These are phyloP conservation scores for Chrysoporthe austroafricana DNA, from an alignment of 2,329 filamentous ascomycete species.

Conservation along the genomic window DNA sequence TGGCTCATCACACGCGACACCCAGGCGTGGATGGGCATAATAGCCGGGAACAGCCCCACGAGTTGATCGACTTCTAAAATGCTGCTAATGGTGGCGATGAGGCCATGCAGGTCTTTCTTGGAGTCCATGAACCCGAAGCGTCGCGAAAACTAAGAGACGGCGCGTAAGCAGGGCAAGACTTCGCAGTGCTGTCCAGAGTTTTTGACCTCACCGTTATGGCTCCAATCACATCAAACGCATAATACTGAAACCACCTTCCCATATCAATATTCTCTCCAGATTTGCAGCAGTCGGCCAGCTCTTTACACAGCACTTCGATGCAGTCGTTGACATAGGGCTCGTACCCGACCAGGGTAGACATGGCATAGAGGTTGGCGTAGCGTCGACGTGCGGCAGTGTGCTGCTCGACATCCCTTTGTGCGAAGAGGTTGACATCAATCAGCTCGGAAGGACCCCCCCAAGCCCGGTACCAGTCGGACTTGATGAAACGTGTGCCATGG, in stretches of 20 bases:
- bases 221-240: conserved; percentile 56
- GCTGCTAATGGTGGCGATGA: conserved; percentile 45
- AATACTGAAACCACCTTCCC: conserved; percentile 49
- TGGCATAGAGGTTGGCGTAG: conserved; percentile 49
- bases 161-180: conserved; percentile 42
- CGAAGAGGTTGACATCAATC: conserved; percentile 35
- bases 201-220: conserved; percentile 44
- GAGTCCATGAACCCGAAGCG: conserved; percentile 49
- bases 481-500: conserved; percentile 15
- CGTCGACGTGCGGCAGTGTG: conserved; percentile 45
- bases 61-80: conserved; percentile 27
- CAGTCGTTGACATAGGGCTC: conserved; percentile 54
- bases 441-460: background rate
- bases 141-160: conserved; percentile 57
- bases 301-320: conserved; percentile 43
- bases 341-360: conserved; percentile 52
- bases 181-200: background rate
- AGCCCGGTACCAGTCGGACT: conserved; percentile 17
- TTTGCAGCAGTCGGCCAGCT: conserved; percentile 42
- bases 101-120: conserved; percentile 50
- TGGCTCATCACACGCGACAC: background rate
- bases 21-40: background rate
- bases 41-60: conserved; percentile 1
- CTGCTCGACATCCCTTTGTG: conserved; percentile 39
- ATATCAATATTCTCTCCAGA: conserved; percentile 41